Conservation (phyloP, 2,329 filamentous ascomycete genomes). For the Hirsutella thompsonii region DNA sequence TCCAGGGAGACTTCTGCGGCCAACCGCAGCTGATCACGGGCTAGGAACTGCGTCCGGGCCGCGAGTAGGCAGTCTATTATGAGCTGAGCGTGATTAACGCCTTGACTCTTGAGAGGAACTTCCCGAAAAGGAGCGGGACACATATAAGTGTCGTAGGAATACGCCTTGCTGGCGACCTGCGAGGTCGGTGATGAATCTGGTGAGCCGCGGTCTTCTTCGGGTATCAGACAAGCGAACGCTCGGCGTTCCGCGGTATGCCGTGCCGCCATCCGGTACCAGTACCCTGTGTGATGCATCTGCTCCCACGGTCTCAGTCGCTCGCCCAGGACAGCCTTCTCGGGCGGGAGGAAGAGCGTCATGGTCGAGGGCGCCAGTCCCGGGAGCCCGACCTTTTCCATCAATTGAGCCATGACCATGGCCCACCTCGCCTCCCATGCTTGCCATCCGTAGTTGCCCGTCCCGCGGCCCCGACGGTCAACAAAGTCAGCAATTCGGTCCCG, state of each 20-base stretch:
- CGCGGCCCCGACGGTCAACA: slow-evolving; percentile 70
- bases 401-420: slow-evolving; percentile 48
- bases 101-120: slow-evolving; percentile 34
- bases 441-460: slow-evolving; percentile 84
- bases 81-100: slow-evolving; percentile 41
- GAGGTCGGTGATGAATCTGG: slow-evolving; percentile 35
- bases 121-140: slow-evolving; percentile 51
- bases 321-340: slow-evolving; percentile 44
- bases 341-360: slow-evolving; percentile 33
- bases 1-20: slow-evolving; percentile 45
- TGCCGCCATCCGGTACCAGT: slow-evolving; percentile 51
- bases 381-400: slow-evolving; percentile 42
- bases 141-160: slow-evolving; percentile 53
- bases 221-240: slow-evolving; percentile 39
- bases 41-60: slow-evolving; percentile 40
- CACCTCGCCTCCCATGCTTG: slow-evolving; percentile 80
- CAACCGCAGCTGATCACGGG: slow-evolving; percentile 37
- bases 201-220: slow-evolving; percentile 41
- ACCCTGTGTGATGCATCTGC: slow-evolving; percentile 50
- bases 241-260: slow-evolving; percentile 42
- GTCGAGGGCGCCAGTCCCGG: slow-evolving; percentile 33
- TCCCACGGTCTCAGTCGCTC: slow-evolving; percentile 52
- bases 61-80: slow-evolving; percentile 39
- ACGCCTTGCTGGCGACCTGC: slow-evolving; percentile 34
- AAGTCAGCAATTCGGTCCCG: slow-evolving; percentile 61